Evolutionary conservation across 768 basidiomycete species (phyloP).

Genomic region (Nevesoporus exiguus): DNA sequence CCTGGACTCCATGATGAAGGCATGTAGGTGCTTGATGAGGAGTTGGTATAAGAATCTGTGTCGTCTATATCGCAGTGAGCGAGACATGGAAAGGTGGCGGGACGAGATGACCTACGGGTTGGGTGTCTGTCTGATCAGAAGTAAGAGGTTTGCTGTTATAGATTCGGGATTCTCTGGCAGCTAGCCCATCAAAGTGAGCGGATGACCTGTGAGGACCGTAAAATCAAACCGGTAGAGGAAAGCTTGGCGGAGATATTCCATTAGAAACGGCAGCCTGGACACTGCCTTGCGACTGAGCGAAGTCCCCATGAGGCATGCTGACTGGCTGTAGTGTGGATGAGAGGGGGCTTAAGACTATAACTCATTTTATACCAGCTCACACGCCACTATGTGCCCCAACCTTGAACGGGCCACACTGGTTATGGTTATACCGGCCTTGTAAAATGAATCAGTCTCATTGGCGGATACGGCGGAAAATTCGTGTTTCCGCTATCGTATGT

Average conservation of each 20-base stretch:
- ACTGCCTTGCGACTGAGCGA: not conserved
- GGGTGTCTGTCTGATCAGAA: slow-evolving; percentile 35
- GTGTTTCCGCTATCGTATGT: not conserved
- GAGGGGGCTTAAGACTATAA: not conserved
- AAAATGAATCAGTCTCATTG: no score
- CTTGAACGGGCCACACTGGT: no score
- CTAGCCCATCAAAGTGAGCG: slow-evolving; percentile 27
- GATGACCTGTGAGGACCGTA: not conserved
- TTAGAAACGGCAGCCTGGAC: slow-evolving; percentile 36
- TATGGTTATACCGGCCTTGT: no score
- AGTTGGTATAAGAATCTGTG: slow-evolving; percentile 45
- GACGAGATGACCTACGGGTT: slow-evolving; percentile 34
- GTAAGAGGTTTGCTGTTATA: slow-evolving; percentile 47
- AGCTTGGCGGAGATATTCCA: slow-evolving; percentile 36
- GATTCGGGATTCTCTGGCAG: slow-evolving; percentile 47
- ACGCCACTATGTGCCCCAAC: no score
- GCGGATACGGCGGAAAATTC: no score
- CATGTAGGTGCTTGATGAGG: slow-evolving; percentile 67
- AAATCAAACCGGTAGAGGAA: slow-evolving; percentile 39
- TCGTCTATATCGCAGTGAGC: slow-evolving; percentile 29
- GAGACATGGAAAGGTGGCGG: no score
- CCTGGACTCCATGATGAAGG: slow-evolving; percentile 70
- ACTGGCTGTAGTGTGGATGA: not conserved
- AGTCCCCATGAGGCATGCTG: slow-evolving; percentile 10
- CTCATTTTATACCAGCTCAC: slow-evolving; percentile 1